Evolutionary conservation across 2,329 filamentous ascomycete genomes (phyloP), one percentile per base, ranked within the genome.

Genomic region (Penicillium sp.): DNA sequence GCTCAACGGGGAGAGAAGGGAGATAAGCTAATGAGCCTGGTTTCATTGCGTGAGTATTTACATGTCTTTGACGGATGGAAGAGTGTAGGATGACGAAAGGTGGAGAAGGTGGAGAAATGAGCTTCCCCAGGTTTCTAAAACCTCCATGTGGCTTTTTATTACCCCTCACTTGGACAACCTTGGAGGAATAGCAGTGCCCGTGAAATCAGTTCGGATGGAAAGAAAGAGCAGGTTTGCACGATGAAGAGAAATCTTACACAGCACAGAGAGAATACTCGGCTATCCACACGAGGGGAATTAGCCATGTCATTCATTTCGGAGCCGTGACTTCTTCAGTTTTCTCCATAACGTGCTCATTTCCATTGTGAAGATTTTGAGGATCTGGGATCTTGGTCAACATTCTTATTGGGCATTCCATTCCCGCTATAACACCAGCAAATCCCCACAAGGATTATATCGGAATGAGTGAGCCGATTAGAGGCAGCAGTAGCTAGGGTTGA

Each of bases 1-100:
- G 56, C 39, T 66, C 64, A 16, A 66, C 60, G 0, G 63, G 56
- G 14, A 66, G 53, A 4, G 46, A 42, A n/a, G 58, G 47, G 22
- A 63, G 40, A 11, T 11, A 29, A 8, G 45, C 31, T 13, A 35
- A 18, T 49, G 46, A 18, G 7, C 11, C 22, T 6, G 46, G n/a
- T 16, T 44, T 46, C 58, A 58, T 60, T 24, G 5, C 39, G 34
- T 26, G 26, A 29, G 11, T 31, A 35, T 35, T 14, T 43, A 32
- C 39, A 40, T 40, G 39, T 16, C 39, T 16, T 26, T 26, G 24
- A 26, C 24, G 24, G 24, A 26, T 42, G 20, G 42, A 42, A 29
- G 29, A 42, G 13, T 39, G 24, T 18, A 45, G 11, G n/a, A 46
- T 45, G 35, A 22, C 47, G 43, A 50, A 29, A 38, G n/a, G 22